phyloP scores from a whole-genome alignment of 768 basidiomycete species.

The Mycena chlorophos region DNA sequence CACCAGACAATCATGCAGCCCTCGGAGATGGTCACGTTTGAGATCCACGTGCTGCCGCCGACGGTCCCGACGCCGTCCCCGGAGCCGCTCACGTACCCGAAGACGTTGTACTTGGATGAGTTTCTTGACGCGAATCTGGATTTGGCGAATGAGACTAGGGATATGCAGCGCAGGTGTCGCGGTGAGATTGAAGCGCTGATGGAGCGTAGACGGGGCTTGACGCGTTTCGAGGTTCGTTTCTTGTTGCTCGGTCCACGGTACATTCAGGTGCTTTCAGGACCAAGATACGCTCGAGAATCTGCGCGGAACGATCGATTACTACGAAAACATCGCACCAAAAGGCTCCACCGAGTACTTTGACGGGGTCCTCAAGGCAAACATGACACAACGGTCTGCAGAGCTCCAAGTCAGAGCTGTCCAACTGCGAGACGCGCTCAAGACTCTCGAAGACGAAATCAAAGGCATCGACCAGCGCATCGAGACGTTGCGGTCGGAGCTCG shows the following conservation, averaged over 20 bases:
- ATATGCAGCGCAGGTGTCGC: slow-evolving; percentile 39
- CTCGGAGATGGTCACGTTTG: slow-evolving; percentile 65
- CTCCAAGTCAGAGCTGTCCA: slow-evolving; percentile 49
- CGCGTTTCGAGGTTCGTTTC: slow-evolving; percentile 54
- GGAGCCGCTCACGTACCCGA: slow-evolving; percentile 61
- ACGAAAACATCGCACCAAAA: slow-evolving; percentile 59
- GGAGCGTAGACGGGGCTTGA: slow-evolving; percentile 47
- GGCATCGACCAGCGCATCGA: slow-evolving; percentile 59
- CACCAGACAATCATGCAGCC: slow-evolving; percentile 64
- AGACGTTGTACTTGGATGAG: slow-evolving; percentile 68
- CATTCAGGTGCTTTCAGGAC: slow-evolving; percentile 39
- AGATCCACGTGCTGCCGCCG: slow-evolving; percentile 32
- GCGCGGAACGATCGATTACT: slow-evolving; percentile 65
- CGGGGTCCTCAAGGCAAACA: not conserved
- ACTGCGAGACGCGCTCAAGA: slow-evolving; percentile 51
- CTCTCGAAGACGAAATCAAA: slow-evolving; percentile 54
- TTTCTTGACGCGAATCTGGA: slow-evolving; percentile 62
- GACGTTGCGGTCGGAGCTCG: slow-evolving; percentile 44
- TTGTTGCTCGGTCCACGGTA: not conserved
- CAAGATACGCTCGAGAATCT: slow-evolving; percentile 65
- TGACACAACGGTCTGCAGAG: slow-evolving; percentile 41
- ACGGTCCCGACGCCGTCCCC: slow-evolving; percentile 15
- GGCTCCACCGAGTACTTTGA: slow-evolving; percentile 37
- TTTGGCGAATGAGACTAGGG: slow-evolving; percentile 40
- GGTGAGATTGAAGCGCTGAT: slow-evolving; percentile 51